A percentile compares a stretch with the other conserved stretches of the same genome.
phyloP scores from a whole-genome alignment of 2,329 filamentous ascomycete genomes.

The Colletotrichum gigasporum region DNA sequence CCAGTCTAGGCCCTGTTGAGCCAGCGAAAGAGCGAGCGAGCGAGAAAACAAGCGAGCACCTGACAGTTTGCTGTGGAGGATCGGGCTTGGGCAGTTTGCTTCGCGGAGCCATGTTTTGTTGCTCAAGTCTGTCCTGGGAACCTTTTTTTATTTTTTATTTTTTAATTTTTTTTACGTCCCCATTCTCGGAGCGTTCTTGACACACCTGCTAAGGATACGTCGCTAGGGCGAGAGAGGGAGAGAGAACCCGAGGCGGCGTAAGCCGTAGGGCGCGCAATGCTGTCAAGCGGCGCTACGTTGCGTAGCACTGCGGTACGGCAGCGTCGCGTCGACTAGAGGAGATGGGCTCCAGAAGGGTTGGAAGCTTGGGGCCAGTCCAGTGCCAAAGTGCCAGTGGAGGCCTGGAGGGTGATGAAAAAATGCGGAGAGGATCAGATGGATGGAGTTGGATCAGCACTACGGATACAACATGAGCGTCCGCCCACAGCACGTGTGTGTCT shows the following conservation, averaged over 20 bases:
- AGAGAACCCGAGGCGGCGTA: not conserved
- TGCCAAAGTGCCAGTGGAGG: not conserved
- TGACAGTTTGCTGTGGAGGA: no score
- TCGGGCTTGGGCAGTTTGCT: not conserved
- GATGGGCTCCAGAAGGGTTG: not conserved
- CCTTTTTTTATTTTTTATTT: no score
- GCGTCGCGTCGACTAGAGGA: not conserved
- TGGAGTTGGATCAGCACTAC: slow-evolving; percentile 11
- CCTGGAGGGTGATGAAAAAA: not conserved
- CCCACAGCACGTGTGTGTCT: not conserved
- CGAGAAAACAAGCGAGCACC: slow-evolving; percentile 8
- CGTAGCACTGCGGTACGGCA: not conserved
- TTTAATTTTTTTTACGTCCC: not conserved
- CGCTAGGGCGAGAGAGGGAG: not conserved
- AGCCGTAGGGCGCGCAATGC: not conserved
- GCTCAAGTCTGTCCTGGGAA: no score
- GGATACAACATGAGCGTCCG: not conserved
- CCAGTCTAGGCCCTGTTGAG: not conserved
- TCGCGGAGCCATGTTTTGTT: not conserved
- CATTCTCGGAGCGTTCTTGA: not conserved
- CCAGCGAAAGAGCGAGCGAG: not conserved
- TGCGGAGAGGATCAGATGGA: slow-evolving; percentile 19
- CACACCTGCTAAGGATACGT: not conserved
- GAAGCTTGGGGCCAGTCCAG: not conserved
- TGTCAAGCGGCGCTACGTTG: not conserved